A percentile compares a stretch with the other conserved stretches of the same genome.
These are phyloP conservation scores for Scutellaria minor DNA, from an alignment of 257 asterid genomes.

Conservation along the genomic window DNA sequence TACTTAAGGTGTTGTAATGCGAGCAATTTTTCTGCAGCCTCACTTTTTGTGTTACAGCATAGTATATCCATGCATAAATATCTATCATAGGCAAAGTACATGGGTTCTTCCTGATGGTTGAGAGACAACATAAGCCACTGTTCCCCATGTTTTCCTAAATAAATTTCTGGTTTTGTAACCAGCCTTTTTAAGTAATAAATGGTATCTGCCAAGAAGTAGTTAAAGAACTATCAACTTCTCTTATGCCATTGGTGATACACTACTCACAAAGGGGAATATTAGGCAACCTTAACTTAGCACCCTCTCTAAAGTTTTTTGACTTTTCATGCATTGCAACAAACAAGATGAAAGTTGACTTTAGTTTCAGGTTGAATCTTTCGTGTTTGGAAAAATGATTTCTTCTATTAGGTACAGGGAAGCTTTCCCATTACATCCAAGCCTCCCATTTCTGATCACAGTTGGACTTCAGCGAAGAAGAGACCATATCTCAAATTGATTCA, in stretches of 20 bases:
- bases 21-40: background rate
- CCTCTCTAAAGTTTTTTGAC: background rate
- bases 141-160: background rate
- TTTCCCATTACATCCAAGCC: background rate
- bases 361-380: background rate
- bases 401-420: background rate
- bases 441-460: background rate
- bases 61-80: background rate
- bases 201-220: background rate
- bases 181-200: background rate
- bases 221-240: background rate
- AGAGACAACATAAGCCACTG: background rate
- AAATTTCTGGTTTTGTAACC: background rate
- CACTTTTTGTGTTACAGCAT: background rate
- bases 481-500: no score
- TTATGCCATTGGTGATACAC: background rate
- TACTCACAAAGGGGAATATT: background rate
- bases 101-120: background rate
- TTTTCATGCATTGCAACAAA: background rate
- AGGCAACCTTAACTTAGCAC: background rate
- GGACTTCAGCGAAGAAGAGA: no score
- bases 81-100: background rate
- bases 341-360: conserved; percentile 11
- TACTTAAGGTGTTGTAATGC: conserved; percentile 14
- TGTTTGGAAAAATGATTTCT: background rate